Base-by-base conservation (phyloP, 345 rosid species). In the Euphorbia pulcherrima region DNA sequence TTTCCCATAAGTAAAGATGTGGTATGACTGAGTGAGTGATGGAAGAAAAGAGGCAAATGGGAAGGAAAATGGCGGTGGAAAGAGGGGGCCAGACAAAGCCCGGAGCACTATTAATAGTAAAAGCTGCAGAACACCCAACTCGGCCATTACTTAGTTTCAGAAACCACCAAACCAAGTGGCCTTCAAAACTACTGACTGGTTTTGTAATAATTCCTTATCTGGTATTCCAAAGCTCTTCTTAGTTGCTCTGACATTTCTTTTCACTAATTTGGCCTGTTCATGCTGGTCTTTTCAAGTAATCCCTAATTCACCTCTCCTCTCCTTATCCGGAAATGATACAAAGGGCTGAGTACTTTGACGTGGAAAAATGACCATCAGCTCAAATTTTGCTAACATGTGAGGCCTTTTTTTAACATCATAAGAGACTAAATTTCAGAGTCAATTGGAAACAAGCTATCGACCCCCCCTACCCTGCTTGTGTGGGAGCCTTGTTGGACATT, bases 131-230 rank as follows among this genome's bases (percentile, higher is more conserved):
- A 35, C 17, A 59, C 24, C 68, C 69, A 60, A 46, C 27, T 33
- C 30, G 18, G 18, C 44, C 60, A 51, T 58, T 35, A 18, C 62
- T 72, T n/a, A 23, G 65, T 65, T 74, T 20, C 60, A 67, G 69
- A 68, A 44, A 1, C 58, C 75, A 76, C 63, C 67, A 68, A 44
- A 1, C 58, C 75, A 76, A 69, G 81, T 69, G 77, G 80, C 71
- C n/a, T n/a, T n/a, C n/a, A n/a, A 69, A 68, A 76, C 75, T 80
- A 76, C 75, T 80, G 65, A 76, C 75, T 80, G 65, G 26, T 65
- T 75, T 67, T 56, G 58, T 70, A 72, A 57, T 69, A 30, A 62
- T 58, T 28, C 62, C 66, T 62, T 68, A 78, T 71, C 76, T 26
- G 64, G 64, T 33, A 3, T 33, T 33, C 68, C 55, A 51, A 60